Base-by-base conservation (phyloP, 2,329 filamentous ascomycete species). In the Cyphellophora europaea region DNA sequence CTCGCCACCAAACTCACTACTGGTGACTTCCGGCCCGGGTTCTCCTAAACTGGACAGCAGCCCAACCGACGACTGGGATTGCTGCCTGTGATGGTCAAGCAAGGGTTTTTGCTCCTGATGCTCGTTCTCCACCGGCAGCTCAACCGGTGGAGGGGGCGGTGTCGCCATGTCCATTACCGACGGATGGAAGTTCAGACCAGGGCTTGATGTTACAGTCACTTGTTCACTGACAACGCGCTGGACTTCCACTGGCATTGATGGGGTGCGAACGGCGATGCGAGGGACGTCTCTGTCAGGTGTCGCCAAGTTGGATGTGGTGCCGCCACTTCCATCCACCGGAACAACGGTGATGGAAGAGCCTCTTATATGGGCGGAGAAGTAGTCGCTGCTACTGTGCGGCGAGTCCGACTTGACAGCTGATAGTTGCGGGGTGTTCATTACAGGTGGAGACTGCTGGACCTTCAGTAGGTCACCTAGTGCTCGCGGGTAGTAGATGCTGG, bases 401-500 rank as follows among this genome's bases (percentile, higher is more conserved):
- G 21, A 25, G 8, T 25, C 21, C n/a, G 8, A n/a, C 21, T 25
- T 25, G n/a, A 25, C 21, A 8, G 21, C n/a, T 25, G 21, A 8
- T 25, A 25, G 8, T 25, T 25, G 21, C n/a, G 21, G 21, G 8
- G 4, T 11, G 2, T 18, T 32, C 30, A 16, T 17, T 32, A 30
- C 4, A 3, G 21, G 21, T 6, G 30, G 30, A 12, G 30, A 18
- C 12, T 32, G 30, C 8, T 16, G 30, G 11, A 32, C 5, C 27
- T 44, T 47, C 31, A 44, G 25, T 16, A 47, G 33, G 14, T 44
- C 35, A 14, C 41, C 36, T 18, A 47, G 18, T 10, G 44, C 44
- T 25, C 28, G 34, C 3, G 44, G 44, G 32, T 42, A 47, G 28
- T 47, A 47, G 13, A 47, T 33, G 27, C 44, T 47, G 8, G 44